Percentiles rank a stretch among this genome's conserved stretches.
Conservation (phyloP, 176 grass and related monocot genomes). For the Musa schizocarpa region DNA sequence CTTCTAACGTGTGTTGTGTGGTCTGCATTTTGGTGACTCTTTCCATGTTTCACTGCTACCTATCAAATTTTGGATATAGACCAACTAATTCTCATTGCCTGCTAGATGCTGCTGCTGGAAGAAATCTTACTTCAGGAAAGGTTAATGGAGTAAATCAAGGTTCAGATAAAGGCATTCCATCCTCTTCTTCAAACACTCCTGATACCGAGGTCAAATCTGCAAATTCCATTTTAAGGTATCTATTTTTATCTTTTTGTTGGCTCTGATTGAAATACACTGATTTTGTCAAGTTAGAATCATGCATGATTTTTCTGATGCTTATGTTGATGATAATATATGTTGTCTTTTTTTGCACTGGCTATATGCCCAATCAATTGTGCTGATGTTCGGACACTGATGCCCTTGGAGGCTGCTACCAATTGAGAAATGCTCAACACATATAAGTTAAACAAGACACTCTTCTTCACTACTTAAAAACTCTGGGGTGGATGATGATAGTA, state of each 20-base stretch:
- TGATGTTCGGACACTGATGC: not conserved
- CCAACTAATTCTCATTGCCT: not conserved
- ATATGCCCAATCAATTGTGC: not conserved
- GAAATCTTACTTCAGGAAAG: slow-evolving; percentile 39
- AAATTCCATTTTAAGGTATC: slow-evolving; percentile 45
- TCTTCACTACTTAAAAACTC: not conserved
- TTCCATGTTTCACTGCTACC: not conserved
- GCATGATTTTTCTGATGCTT: not conserved
- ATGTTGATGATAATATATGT: too few species aligned
- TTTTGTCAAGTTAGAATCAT: not conserved
- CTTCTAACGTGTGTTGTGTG: too few species aligned
- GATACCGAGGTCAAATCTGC: slow-evolving; percentile 30
- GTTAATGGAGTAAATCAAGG: slow-evolving; percentile 43
- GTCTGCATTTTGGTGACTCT: not conserved
- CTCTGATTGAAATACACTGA: too few species aligned
- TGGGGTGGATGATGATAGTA: not conserved
- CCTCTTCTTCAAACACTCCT: slow-evolving; percentile 21
- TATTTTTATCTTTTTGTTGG: slow-evolving; percentile 12
- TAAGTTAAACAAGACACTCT: not conserved
- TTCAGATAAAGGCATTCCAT: slow-evolving; percentile 34
- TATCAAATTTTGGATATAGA: not conserved
- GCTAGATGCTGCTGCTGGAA: slow-evolving; percentile 27
- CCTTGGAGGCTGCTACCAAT: too few species aligned
- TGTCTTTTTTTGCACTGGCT: too few species aligned
- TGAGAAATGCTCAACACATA: too few species aligned